Evolutionary conservation across 2,329 filamentous ascomycete species (phyloP).

Genomic region (Chaetomium olivaceum): DNA sequence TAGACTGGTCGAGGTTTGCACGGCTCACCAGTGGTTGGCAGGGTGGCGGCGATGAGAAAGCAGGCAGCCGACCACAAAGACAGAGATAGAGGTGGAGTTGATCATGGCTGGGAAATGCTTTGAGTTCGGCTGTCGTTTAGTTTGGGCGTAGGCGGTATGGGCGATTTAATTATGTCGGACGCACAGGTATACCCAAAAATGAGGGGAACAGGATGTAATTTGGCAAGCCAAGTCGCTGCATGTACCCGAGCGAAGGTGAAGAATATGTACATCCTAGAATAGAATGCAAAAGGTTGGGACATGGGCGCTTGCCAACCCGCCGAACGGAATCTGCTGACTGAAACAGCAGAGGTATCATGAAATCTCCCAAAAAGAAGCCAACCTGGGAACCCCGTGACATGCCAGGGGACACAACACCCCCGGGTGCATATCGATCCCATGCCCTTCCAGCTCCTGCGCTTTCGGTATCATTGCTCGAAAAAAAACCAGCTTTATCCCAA

Average conservation of each 20-base stretch:
- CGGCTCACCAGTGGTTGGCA: too few species aligned
- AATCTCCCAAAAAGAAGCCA: constrained; percentile 1
- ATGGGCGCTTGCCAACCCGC: not conserved
- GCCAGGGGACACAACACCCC: not conserved
- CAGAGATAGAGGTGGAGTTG: too few species aligned
- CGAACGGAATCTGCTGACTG: not conserved
- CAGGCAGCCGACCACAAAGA: too few species aligned
- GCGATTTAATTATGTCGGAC: too few species aligned
- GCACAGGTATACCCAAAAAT: too few species aligned
- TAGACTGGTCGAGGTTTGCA: too few species aligned
- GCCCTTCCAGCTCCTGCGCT: not conserved
- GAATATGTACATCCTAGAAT: constrained; percentile 9
- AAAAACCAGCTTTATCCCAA: not conserved
- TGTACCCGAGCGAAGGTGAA: not conserved
- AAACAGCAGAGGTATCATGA: constrained; percentile 3
- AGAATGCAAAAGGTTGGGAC: not conserved
- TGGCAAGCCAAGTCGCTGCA: not conserved
- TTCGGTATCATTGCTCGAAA: not conserved
- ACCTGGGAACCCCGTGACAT: constrained; percentile 3
- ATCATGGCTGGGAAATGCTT: too few species aligned
- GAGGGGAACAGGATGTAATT: not conserved
- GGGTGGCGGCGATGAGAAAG: too few species aligned
- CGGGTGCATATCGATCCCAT: not conserved
- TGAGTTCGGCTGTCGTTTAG: too few species aligned
- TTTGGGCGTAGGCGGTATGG: too few species aligned